Conservation (phyloP, 805 yeast genomes). For the Metschnikowia baotianmanensis region DNA sequence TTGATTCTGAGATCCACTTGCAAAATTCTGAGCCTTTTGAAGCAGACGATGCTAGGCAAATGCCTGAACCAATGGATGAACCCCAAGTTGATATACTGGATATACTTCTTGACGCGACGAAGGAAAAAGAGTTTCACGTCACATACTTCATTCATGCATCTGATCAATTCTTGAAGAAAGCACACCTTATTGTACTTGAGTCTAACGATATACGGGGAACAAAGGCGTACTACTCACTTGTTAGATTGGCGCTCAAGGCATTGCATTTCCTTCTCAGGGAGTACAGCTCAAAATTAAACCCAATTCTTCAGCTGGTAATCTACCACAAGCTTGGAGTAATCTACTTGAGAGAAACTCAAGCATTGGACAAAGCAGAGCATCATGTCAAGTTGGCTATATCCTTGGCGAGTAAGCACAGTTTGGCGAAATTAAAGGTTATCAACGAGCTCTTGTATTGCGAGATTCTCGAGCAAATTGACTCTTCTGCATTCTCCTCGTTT, state of each 20-base stretch:
- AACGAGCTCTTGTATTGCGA: slow-evolving; percentile 38
- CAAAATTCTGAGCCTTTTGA: too few species aligned
- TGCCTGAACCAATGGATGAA: background rate
- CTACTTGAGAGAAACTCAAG: slow-evolving; percentile 41
- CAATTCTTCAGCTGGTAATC: slow-evolving; percentile 30
- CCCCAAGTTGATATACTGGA: background rate
- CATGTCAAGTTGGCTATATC: slow-evolving; percentile 31
- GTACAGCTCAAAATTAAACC: slow-evolving; percentile 28
- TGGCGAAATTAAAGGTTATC: slow-evolving; percentile 22
- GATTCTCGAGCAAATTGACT: slow-evolving; percentile 28
- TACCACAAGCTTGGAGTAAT: slow-evolving; percentile 37
- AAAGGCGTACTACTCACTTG: slow-evolving; percentile 11
- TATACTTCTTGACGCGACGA: background rate
- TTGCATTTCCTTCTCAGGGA: slow-evolving; percentile 24
- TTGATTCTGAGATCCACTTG: too few species aligned
- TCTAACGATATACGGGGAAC: slow-evolving; percentile 14
- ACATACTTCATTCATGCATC: slow-evolving; percentile 12
- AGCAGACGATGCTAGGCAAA: background rate
- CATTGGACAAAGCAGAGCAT: slow-evolving; percentile 40
- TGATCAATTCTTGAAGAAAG: slow-evolving; percentile 11
- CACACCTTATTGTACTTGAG: slow-evolving; percentile 15
- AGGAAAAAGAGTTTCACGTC: slow-evolving; percentile 8
- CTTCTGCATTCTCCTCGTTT: slow-evolving; percentile 7
- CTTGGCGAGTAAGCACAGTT: slow-evolving; percentile 27
- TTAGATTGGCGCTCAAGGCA: slow-evolving; percentile 15